phyloP scores from a whole-genome alignment of 805 yeast genomes.

The Candida alai region DNA sequence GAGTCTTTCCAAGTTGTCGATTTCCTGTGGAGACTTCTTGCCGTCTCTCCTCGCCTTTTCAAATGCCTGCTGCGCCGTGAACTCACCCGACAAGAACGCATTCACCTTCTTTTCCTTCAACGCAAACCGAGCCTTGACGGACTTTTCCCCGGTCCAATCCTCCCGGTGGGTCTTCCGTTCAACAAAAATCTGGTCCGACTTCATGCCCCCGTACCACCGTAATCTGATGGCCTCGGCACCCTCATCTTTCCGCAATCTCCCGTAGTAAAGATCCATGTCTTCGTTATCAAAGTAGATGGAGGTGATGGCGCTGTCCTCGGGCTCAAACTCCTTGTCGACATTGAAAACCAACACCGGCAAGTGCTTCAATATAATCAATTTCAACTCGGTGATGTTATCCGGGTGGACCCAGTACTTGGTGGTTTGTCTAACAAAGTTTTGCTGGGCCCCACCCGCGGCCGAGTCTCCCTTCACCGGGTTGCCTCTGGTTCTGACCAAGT shows the following conservation, averaged over 20 bases:
- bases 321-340: conserved; percentile 91
- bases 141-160: conserved; percentile 99
- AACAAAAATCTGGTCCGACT: conserved; percentile 83
- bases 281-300: conserved; percentile 93
- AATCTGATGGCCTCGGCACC: conserved; percentile 98
- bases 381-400: conserved; percentile 94
- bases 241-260: conserved; percentile 92
- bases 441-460: conserved; percentile 97
- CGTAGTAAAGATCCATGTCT: conserved; percentile 86
- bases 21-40: conserved; percentile 79
- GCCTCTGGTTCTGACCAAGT: conserved; percentile 92
- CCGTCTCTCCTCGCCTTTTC: conserved; percentile 92
- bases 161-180: conserved; percentile 98
- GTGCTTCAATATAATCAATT: conserved; percentile 87
- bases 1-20: conserved; percentile 85
- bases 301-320: conserved; percentile 93
- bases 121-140: conserved; percentile 96
- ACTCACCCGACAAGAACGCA: conserved; percentile 75
- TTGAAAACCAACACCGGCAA: conserved; percentile 96
- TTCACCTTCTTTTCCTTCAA: conserved; percentile 89
- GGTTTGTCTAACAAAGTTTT: conserved; percentile 96
- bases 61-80: conserved; percentile 84
- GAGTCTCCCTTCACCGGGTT: conserved; percentile 94
- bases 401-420: conserved; percentile 99
- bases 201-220: conserved; percentile 99